These are phyloP conservation scores for Camillea tinctor DNA, from an alignment of 2,329 filamentous ascomycete genomes.

Conservation along the genomic window DNA sequence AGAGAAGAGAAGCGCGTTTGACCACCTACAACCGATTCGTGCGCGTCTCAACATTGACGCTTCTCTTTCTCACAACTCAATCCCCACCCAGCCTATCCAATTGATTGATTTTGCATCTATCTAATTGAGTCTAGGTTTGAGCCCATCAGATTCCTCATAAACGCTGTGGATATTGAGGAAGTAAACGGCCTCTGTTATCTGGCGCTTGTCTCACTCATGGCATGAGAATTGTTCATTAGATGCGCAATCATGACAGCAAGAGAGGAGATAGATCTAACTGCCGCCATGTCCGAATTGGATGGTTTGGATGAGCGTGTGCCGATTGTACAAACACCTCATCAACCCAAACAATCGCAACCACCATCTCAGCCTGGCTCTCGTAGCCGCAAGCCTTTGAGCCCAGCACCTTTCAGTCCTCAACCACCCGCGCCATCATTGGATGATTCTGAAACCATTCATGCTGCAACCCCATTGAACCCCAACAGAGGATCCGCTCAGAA, in stretches of 20 bases:
- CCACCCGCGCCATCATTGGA: constrained; percentile 10
- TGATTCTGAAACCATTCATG: constrained; percentile 14
- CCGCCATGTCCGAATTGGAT: constrained; percentile 30
- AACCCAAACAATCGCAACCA: constrained; percentile 8
- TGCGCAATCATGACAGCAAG: constrained; percentile 13
- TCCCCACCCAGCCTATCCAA: too few relatives aligned
- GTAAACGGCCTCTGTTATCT: background rate
- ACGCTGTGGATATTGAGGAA: background rate
- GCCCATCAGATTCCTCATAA: background rate
- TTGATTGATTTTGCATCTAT: background rate
- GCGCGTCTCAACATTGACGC: background rate
- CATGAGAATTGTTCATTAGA: background rate
- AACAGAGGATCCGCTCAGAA: constrained; percentile 19
- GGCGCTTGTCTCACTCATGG: background rate
- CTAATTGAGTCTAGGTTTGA: background rate
- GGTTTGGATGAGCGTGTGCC: constrained; percentile 6
- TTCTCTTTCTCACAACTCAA: background rate
- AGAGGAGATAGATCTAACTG: constrained; percentile 18
- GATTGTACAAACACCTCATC: constrained; percentile 7
- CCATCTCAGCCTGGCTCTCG: constrained; percentile 20
- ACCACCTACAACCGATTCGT: background rate
- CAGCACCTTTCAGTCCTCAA: constrained; percentile 15
- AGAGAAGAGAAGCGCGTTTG: background rate
- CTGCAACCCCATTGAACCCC: constrained; percentile 19
- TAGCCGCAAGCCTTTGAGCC: constrained; percentile 19